Percentiles rank a stretch among this genome's conserved stretches.
phyloP scores from a whole-genome alignment of 2,329 filamentous ascomycete genomes.

The Mariannaea sp. region DNA sequence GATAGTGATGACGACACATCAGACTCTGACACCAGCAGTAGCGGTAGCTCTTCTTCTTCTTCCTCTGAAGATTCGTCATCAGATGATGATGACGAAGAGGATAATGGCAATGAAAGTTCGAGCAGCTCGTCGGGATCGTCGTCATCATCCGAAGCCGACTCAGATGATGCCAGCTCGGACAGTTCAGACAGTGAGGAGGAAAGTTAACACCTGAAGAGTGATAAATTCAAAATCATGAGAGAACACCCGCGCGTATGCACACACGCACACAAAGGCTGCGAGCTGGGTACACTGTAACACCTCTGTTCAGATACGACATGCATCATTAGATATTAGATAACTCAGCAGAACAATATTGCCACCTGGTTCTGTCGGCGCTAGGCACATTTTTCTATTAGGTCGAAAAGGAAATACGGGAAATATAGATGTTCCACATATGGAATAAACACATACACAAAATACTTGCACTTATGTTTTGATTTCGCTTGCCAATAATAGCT shows the following conservation, averaged over 20 bases:
- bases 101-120: constrained; percentile 41
- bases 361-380: constrained; percentile 15
- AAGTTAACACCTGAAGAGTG: constrained; percentile 20
- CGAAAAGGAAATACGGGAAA: constrained; percentile 9
- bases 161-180: constrained; percentile 39
- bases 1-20: constrained; percentile 37
- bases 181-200: constrained; percentile 31
- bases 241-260: no score
- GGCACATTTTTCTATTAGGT: constrained; percentile 18
- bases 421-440: constrained; percentile 10
- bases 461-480: no score
- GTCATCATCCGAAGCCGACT: constrained; percentile 44
- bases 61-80: constrained; percentile 45
- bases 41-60: constrained; percentile 43
- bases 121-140: constrained; percentile 49
- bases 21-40: constrained; percentile 43
- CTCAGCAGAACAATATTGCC: constrained; percentile 25
- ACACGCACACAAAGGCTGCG: constrained; percentile 13
- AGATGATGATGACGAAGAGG: constrained; percentile 40
- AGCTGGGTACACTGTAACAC: constrained; percentile 34
- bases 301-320: constrained; percentile 25
- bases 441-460: neutral
- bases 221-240: constrained; percentile 18
- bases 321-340: constrained; percentile 35
- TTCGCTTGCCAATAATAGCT: no score